Base-by-base conservation (phyloP, 1,139 yeast species). In the Suhomyces bokatorum region DNA sequence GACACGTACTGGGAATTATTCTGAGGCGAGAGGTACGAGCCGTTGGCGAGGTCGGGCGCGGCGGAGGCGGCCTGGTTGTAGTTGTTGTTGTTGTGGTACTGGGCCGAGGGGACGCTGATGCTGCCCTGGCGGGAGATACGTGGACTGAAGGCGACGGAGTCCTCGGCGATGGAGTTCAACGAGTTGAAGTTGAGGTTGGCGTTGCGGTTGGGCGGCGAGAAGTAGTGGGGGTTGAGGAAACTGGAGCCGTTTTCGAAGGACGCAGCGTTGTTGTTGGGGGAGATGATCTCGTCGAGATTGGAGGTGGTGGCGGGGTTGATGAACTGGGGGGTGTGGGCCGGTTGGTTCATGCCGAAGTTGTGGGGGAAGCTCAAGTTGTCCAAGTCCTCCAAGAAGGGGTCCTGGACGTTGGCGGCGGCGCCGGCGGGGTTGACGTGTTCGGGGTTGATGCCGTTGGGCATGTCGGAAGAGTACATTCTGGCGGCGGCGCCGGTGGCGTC, bases 191-290 rank as follows among this genome's bases (percentile, higher is more conserved):
- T 59, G 11, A 55, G 47, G 45, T 64, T 59, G 11, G 54, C 48
- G 40, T 45, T 55, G 43, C 56, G 63, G 14, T 57, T 60, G 6
- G 73, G 66, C 3, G 78, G 78, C 1, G 77, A 70, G 46, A 73
- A 73, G 53, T 71, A 73, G 47, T 70, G 75, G 6, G 76, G 67
- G 41, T 66, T 69, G 39, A 70, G 54, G 42, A 67, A 70, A 37
- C 61, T 47, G 35, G 52, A 49, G 40, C 55, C 54, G 41, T 56
- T 55, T 40, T 44, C 51, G 14, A 27, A 27, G 10, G 47, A 24
- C 7, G 38, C 35, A 2, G 24, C 24, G 13, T 42, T 45, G 28
- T 50, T 44, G 4, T 52, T 44, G 27, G 76, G 76, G 3, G 73
- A 69, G 32, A 70, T 64, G 17, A 70, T 55, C 50, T 68, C 74